A percentile compares a stretch with the other conserved stretches of the same genome.
Conservation (phyloP, 2,329 filamentous ascomycete genomes). For the Thermoascus crustaceus region DNA sequence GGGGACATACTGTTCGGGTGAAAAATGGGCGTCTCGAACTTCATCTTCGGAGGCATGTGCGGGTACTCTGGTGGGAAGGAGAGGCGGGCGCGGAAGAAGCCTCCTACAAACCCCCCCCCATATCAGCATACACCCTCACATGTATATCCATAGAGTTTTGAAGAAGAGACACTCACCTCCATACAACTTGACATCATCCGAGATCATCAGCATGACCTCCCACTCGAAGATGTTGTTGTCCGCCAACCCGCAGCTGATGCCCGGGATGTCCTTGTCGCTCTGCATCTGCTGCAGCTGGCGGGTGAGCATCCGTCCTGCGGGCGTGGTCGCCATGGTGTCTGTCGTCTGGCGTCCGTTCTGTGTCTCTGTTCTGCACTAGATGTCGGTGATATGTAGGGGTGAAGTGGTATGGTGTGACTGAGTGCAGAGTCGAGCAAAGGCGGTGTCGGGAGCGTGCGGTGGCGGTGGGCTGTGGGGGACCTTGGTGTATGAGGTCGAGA, state of each 20-base stretch:
- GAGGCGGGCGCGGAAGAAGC: slow-evolving; percentile 81
- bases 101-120: slow-evolving; percentile 49
- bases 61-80: slow-evolving; percentile 81
- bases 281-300: slow-evolving; percentile 94
- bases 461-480: too few relatives aligned
- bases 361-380: background rate
- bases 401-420: too few relatives aligned
- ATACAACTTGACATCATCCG: slow-evolving; percentile 86
- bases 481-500: too few relatives aligned
- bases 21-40: slow-evolving; percentile 78
- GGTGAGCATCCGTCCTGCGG: slow-evolving; percentile 56
- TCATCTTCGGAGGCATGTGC: slow-evolving; percentile 77
- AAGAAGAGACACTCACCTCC: slow-evolving; percentile 69
- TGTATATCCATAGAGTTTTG: too few relatives aligned
- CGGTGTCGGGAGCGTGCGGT: too few relatives aligned
- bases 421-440: too few relatives aligned
- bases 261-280: slow-evolving; percentile 79
- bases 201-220: slow-evolving; percentile 99
- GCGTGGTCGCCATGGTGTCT: slow-evolving; percentile 34
- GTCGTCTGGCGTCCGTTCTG: background rate
- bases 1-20: slow-evolving; percentile 68
- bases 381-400: background rate
- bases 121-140: background rate
- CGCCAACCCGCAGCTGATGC: slow-evolving; percentile 85
- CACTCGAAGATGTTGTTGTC: slow-evolving; percentile 88